phyloP scores from a whole-genome alignment of 2,329 filamentous ascomycete species.

The Ampelomyces quisqualis region DNA sequence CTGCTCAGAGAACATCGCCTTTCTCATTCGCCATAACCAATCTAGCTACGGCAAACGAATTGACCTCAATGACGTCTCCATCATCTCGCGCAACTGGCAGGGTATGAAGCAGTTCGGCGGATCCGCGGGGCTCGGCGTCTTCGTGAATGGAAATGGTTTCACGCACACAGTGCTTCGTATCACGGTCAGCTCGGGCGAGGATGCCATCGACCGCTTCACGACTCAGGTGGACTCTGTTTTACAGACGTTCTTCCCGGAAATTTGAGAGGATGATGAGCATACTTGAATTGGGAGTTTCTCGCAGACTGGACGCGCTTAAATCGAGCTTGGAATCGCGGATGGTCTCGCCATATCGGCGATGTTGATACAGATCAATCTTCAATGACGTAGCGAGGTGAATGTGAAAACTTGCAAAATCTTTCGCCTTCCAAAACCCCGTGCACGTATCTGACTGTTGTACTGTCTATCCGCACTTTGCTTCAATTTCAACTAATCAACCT shows the following conservation, averaged over 20 bases:
- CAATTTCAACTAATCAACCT: no score
- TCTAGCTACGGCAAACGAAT: slow-evolving; percentile 10
- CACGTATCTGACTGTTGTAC: no score
- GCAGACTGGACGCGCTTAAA: background rate
- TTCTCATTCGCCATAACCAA: slow-evolving; percentile 8
- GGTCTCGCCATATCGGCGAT: no score
- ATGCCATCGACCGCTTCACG: slow-evolving; percentile 7
- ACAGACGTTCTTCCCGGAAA: slow-evolving; percentile 5
- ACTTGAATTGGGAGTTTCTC: no score
- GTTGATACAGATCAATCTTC: no score
- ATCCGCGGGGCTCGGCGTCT: slow-evolving; percentile 2
- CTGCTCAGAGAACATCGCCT: background rate
- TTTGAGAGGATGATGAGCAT: background rate
- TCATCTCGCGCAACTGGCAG: slow-evolving; percentile 9
- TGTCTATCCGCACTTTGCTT: no score
- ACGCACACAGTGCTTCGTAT: slow-evolving; percentile 8
- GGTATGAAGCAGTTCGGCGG: background rate
- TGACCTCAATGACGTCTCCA: slow-evolving; percentile 6
- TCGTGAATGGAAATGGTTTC: slow-evolving; percentile 9
- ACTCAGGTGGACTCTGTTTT: slow-evolving; percentile 3
- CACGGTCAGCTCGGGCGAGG: background rate
- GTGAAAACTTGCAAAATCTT: no score
- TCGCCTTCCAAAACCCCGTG: no score
- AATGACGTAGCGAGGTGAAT: no score
- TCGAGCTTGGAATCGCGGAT: background rate